Base-by-base conservation (phyloP, 257 asterid genomes). In the Solanum lycopersicoides region DNA sequence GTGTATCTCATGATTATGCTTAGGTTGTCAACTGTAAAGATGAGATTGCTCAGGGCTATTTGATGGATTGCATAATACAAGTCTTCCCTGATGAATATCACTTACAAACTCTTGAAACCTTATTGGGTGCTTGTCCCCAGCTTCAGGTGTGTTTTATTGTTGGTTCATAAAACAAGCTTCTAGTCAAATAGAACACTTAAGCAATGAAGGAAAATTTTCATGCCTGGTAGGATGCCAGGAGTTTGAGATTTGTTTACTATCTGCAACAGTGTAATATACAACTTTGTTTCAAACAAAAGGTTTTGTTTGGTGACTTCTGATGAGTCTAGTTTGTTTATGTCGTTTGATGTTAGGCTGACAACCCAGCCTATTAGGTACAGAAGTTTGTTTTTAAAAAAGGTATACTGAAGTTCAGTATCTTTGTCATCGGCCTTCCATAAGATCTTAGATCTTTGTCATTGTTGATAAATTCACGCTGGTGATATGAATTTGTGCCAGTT, bases 1-100 rank as follows among this genome's bases (percentile, higher is more conserved):
- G 84, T 34, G 39, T 20, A 42, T 35, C 65, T 86, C 21, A 82
- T 77, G 80, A 35, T 88, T 90, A 71, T 76, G 87, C 82, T 6
- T 89, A 97, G 99, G 98, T 97, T 84, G 99, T 97, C 89, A 97
- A 97, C 90, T 97, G 99, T 92, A 97, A 97, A 93, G 99, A 97
- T 89, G 99, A 96, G 91, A 91, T 97, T 83, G 99, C 99, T 5
- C 99, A 97, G 86, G 94, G 90, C 89, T 97, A 97, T 91, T 91
- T 97, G 94, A 97, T 96, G 99, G 99, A 97, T 92, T 97, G 99
- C 92, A 92, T 97, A 83, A 97, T 97, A 89, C 99, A 97, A 96
- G 99, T 97, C 86, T 97, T 97, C 90, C 98, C 99, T 32, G 99
- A 97, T 89, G 99, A 96, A 90, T 97, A 96, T 84, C 99, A 97